A percentile compares a stretch with the other conserved stretches of the same genome.
Evolutionary conservation across 2,329 filamentous ascomycete species (phyloP).

Genomic region (Monascus ruber): DNA sequence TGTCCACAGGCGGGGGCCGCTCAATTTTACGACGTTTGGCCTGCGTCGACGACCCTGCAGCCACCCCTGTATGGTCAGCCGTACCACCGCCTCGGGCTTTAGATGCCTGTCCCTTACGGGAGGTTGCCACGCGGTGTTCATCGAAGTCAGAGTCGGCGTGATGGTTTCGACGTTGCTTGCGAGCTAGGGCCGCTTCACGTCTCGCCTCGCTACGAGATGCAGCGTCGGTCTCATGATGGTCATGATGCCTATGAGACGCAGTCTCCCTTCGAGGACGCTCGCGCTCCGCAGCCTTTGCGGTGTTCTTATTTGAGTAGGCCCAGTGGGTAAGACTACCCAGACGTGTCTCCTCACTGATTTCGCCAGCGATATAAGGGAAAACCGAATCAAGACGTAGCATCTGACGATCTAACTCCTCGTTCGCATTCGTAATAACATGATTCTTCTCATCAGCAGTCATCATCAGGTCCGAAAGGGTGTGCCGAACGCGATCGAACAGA

Average conservation of each 20-base stretch:
- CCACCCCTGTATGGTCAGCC: slow-evolving; percentile 37
- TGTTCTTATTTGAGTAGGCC: slow-evolving; percentile 77
- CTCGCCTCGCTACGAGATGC: slow-evolving; percentile 73
- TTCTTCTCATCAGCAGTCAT: slow-evolving; percentile 95
- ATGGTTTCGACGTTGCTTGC: slow-evolving; percentile 61
- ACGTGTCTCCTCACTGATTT: slow-evolving; percentile 90
- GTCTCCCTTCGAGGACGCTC: slow-evolving; percentile 71
- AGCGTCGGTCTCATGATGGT: slow-evolving; percentile 68
- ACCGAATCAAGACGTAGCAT: slow-evolving; percentile 74
- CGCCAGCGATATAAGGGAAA: slow-evolving; percentile 72
- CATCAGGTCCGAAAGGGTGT: slow-evolving; percentile 72
- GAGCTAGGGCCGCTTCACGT: slow-evolving; percentile 68
- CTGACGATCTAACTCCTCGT: slow-evolving; percentile 77
- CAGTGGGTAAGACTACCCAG: slow-evolving; percentile 86
- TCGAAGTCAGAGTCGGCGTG: slow-evolving; percentile 72
- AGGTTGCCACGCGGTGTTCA: slow-evolving; percentile 39
- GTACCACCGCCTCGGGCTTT: slow-evolving; percentile 36
- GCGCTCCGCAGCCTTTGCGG: slow-evolving; percentile 46
- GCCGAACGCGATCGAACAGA: slow-evolving; percentile 66
- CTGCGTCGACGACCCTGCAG: slow-evolving; percentile 42
- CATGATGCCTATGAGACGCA: slow-evolving; percentile 53
- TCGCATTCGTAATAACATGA: slow-evolving; percentile 86
- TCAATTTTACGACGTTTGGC: slow-evolving; percentile 74
- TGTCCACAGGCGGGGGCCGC: slow-evolving; percentile 39
- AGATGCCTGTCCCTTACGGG: slow-evolving; percentile 46